A percentile compares a stretch with the other conserved stretches of the same genome.
Evolutionary conservation across 1,284 basidiomycete species (phyloP).

Genomic region (Irpex sp.): DNA sequence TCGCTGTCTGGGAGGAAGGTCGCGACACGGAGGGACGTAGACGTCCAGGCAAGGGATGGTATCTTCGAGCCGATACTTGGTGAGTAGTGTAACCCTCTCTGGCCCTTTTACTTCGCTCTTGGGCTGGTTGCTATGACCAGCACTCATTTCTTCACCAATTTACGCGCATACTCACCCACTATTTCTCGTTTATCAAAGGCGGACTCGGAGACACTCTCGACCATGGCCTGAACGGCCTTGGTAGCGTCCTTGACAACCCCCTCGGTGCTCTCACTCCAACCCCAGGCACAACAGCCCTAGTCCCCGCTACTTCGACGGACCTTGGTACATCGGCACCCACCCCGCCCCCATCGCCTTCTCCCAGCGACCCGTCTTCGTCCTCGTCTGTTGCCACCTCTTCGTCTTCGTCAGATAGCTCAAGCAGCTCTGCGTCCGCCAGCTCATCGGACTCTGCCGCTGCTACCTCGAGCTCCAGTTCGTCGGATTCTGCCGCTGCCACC

Average conservation of each 20-base stretch:
- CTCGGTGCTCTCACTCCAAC: background rate
- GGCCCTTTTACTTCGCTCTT: no score
- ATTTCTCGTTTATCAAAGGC: background rate
- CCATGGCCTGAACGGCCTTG: background rate
- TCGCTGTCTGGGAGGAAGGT: constrained; percentile 30
- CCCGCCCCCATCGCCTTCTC: background rate
- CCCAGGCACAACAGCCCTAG: background rate
- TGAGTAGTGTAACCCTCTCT: constrained; percentile 1
- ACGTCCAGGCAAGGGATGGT: constrained; percentile 17
- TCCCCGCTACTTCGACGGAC: constrained; percentile 10
- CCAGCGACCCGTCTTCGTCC: constrained; percentile 10
- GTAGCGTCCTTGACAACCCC: background rate
- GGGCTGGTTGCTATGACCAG: no score
- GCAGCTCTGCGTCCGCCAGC: background rate
- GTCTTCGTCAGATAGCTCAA: constrained; percentile 8
- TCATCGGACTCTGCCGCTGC: background rate
- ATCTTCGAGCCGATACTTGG: constrained; percentile 4
- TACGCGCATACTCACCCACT: background rate
- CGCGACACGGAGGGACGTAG: constrained; percentile 5
- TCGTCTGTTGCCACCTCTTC: constrained; percentile 13
- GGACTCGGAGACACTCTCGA: background rate
- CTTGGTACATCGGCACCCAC: background rate
- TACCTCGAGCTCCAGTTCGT: background rate
- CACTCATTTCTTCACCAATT: background rate
- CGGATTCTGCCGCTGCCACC: no score